Percentiles rank a stretch among this genome's conserved stretches.
Conservation (phyloP, 1,284 basidiomycete genomes). For the Pseudomicrostroma phylloplanum region DNA sequence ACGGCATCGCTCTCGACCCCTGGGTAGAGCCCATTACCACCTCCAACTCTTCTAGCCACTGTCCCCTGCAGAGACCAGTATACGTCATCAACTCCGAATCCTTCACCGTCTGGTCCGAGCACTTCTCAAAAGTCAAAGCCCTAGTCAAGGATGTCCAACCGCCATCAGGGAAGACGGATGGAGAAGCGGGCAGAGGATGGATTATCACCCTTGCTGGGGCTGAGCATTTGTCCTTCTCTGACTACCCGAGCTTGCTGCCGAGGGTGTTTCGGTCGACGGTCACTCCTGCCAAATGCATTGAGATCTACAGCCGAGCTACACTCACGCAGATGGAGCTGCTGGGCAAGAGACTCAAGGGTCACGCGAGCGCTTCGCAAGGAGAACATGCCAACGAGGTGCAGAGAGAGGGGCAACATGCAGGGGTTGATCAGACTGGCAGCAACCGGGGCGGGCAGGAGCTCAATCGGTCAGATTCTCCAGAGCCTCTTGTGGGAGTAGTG, state of each 20-base stretch:
- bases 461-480: too few relatives aligned
- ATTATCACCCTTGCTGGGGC: slow-evolving; percentile 35
- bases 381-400: too few relatives aligned
- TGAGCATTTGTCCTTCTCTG: slow-evolving; percentile 38
- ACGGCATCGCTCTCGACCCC: slow-evolving; percentile 12
- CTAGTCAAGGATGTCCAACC: slow-evolving; percentile 22
- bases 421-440: too few relatives aligned
- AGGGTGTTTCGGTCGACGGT: slow-evolving; percentile 37
- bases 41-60: background rate
- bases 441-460: too few relatives aligned
- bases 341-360: slow-evolving; percentile 14
- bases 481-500: too few relatives aligned
- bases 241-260: slow-evolving; percentile 38
- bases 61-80: slow-evolving; percentile 27
- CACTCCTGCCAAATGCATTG: slow-evolving; percentile 24
- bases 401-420: too few relatives aligned
- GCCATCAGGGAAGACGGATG: background rate
- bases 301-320: slow-evolving; percentile 24
- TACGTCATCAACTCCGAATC: slow-evolving; percentile 42
- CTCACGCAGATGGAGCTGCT: slow-evolving; percentile 28
- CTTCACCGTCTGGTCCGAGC: slow-evolving; percentile 35
- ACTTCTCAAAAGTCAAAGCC: slow-evolving; percentile 27
- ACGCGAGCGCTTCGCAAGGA: too few relatives aligned
- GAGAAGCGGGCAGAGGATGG: slow-evolving; percentile 28
- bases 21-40: slow-evolving; percentile 27